These are phyloP conservation scores for Coemansia sp. DNA, from an alignment of 192 early-diverging fungal species.

Conservation along the genomic window DNA sequence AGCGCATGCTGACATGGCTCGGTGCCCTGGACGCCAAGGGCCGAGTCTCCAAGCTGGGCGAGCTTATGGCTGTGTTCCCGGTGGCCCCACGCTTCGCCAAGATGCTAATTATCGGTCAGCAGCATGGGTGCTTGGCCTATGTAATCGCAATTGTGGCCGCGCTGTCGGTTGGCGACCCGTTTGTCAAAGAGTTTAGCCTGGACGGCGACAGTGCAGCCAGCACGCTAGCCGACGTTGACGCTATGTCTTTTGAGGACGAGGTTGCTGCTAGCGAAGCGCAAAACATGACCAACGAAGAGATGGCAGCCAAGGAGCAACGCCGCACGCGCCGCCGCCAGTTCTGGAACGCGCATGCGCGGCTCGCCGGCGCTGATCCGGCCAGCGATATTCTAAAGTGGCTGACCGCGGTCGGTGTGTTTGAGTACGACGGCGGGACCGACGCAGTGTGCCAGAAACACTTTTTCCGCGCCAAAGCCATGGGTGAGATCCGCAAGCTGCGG, in stretches of 20 bases:
- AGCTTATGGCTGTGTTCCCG: constrained; percentile 86
- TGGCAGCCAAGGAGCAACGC: constrained; percentile 59
- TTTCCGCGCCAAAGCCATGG: constrained; percentile 79
- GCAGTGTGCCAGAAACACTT: constrained; percentile 79
- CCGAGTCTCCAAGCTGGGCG: constrained; percentile 77
- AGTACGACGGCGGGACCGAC: constrained; percentile 60
- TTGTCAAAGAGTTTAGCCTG: constrained; percentile 71
- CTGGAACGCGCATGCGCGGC: constrained; percentile 63
- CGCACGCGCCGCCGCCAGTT: constrained; percentile 61
- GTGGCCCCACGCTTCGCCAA: constrained; percentile 77
- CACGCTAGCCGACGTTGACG: constrained; percentile 46
- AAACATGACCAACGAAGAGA: constrained; percentile 56
- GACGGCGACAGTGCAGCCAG: constrained; percentile 36
- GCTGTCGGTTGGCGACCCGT: constrained; percentile 89
- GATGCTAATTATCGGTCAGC: constrained; percentile 84
- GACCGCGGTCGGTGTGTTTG: constrained; percentile 86
- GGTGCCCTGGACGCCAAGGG: constrained; percentile 65
- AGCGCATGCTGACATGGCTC: constrained; percentile 73
- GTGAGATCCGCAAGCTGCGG: constrained; percentile 74
- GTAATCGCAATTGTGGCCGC: constrained; percentile 89
- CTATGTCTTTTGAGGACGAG: constrained; percentile 25
- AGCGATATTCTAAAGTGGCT: constrained; percentile 88
- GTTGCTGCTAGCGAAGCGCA: constrained; percentile 53
- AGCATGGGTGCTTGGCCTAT: constrained; percentile 79
- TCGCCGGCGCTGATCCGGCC: constrained; percentile 56